Conservation (phyloP, 345 rosid genomes). For the Acer negundo region DNA sequence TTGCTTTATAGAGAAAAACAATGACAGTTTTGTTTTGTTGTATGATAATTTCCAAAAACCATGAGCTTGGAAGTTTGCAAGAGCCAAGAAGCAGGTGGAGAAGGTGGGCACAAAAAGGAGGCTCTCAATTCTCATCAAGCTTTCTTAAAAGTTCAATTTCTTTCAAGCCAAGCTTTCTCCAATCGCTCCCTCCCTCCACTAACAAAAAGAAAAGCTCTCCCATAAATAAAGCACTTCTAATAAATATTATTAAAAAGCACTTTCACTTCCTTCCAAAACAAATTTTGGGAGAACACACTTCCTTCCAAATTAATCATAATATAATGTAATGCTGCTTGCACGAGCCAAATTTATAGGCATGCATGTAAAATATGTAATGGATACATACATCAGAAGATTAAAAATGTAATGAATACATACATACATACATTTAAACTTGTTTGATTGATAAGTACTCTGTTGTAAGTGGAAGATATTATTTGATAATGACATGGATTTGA, state of each 20-base stretch:
- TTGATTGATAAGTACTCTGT: background rate
- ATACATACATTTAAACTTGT: background rate
- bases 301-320: background rate
- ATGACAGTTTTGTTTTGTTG: background rate
- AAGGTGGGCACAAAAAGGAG: conserved; percentile 15
- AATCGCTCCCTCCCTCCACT: conserved; percentile 20
- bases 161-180: conserved; percentile 45
- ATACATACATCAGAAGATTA: background rate
- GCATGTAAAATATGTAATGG: background rate
- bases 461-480: background rate
- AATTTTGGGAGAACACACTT: background rate
- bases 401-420: too few relatives aligned
- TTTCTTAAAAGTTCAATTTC: conserved; percentile 38
- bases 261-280: background rate
- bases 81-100: conserved; percentile 8
- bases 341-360: background rate
- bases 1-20: conserved; percentile 13
- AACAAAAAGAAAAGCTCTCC: background rate
- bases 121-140: background rate
- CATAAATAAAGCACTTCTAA: background rate
- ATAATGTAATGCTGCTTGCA: background rate
- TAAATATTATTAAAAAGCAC: background rate
- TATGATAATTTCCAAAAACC: conserved; percentile 21
- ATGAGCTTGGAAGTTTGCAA: conserved; percentile 21
- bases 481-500: background rate